Evolutionary conservation across 345 rosid species (phyloP), one percentile per base, ranked within the genome.

Genomic region (Eucalyptus camaldulensis): DNA sequence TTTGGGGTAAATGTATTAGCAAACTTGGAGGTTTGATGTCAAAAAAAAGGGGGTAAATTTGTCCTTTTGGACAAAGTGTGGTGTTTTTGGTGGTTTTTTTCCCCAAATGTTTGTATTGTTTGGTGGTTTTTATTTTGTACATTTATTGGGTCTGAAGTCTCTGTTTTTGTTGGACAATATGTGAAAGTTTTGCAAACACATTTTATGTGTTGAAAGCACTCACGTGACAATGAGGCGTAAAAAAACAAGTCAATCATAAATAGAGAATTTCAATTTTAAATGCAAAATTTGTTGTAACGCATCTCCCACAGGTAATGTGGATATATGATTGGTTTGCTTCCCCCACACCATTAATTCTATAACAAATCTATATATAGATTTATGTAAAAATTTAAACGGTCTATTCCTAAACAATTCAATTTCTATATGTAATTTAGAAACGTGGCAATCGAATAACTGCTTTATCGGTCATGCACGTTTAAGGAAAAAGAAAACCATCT

Each of bases 11-110:
- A 49, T 49, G 15, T 49, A 1, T 12, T 49, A 49, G 50, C 14
- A 49, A 49, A 49, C 2, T 12, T 49, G 0, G 1, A 11, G 5
- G 40, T n/a, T n/a, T 37, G 4, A 37, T 37, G 4, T 37, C 37
- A 37, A 37, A 37, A 37, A 37, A 37, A 37, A 37, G 4, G 4
- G 40, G 40, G 40, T 37, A 37, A 4, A 37, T 37, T 37, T 37
- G 4, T 37, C 4, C 4, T 37, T 37, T 37, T 37, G 40, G 40
- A 4, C 40, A 37, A 37, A 37, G 40, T 37, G 4, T 37, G 40
- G 4, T 4, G 40, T 37, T 37, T 37, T 37, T 37, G 4, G 40
- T 37, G 40, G 40, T 37, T 37, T 37, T 37, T 37, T 37, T 4
- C 40, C 40, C 40, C 4, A 37, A 37, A 25, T 60, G 69, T 60